Evolutionary conservation across 345 rosid genomes (phyloP), one percentile per base, ranked within the genome.

Genomic region (Punica granatum): DNA sequence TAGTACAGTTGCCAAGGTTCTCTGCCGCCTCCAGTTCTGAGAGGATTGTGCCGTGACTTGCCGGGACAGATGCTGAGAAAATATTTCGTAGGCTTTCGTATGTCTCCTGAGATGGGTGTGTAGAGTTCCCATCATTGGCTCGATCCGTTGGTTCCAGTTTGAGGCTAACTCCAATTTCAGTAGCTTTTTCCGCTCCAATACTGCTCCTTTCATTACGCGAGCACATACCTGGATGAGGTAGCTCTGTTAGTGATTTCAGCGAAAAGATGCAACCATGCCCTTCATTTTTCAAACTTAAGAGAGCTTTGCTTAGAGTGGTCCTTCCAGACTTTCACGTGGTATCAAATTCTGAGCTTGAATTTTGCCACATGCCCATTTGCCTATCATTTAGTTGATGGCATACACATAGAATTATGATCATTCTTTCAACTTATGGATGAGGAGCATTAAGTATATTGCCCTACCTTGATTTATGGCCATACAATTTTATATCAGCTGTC

Each of bases 21-120:
- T 85, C 90, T 19, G 88, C 85, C 35, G 82, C 80, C 71, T 78
- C 79, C 37, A 85, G 79, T 63, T 79, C 67, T 43, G 78, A 66
- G 62, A 82, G 67, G 63, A 82, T 21, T 1, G 80, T 60, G 64
- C 64, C 15, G 18, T 75, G 66, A 62, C 76, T 73, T n/a, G 73
- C 46, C 5, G 65, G 67, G 53, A 66, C 56, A 5, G 84, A 73
- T 31, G 67, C 73, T 1, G 69, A 65, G 39, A 76, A 74, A 54
- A 80, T 79, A 23, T 73, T 67, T 69, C 58, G 78, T 16, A 77
- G 81, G 63, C 63, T 81, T 70, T 82, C 70, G 73, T 69, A 72
- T 31, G 66, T 65, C 53, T 80, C 78, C 61, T 56, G 65, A 46
- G 67, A 63, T 53, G 72, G 71, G 34, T 63, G 66, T 43, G 35